These are phyloP conservation scores for Eugenia klotzschiana DNA, from an alignment of 441 rosid genomes.

Conservation along the genomic window DNA sequence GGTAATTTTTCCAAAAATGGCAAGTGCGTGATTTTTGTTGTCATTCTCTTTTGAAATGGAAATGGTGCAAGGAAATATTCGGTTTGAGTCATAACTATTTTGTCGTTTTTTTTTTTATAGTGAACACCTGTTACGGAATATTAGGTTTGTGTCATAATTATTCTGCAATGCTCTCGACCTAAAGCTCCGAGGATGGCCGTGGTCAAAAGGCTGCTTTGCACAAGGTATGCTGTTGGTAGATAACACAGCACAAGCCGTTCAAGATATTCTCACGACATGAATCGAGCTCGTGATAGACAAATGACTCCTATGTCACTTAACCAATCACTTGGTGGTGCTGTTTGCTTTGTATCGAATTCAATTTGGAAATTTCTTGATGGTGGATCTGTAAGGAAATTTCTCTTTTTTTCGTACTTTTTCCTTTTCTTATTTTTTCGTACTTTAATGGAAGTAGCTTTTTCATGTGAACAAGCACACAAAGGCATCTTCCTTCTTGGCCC, in stretches of 20 bases:
- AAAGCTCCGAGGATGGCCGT: too few relatives aligned
- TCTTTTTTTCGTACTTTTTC: too few relatives aligned
- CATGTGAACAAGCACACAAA: not conserved
- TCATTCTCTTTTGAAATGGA: not conserved
- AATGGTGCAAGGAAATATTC: fast-evolving
- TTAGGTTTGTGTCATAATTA: not conserved
- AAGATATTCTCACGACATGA: too few relatives aligned
- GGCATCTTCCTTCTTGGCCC: not conserved
- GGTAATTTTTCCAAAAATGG: too few relatives aligned
- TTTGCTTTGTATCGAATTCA: not conserved
- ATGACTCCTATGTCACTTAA: not conserved
- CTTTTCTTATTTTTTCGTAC: too few relatives aligned
- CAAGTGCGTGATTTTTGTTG: too few relatives aligned
- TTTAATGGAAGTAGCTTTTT: not conserved
- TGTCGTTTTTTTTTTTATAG: too few relatives aligned
- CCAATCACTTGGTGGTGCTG: fast-evolving
- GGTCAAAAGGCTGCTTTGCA: too few relatives aligned
- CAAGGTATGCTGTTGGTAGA: too few relatives aligned
- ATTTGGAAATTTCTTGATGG: not conserved
- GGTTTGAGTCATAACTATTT: not conserved
- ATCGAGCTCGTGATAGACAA: fast-evolving
- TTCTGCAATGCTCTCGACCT: fast-evolving
- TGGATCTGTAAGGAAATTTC: not conserved
- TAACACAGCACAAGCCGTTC: too few relatives aligned
- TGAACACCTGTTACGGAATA: too few relatives aligned